Conservation (phyloP, 2,329 filamentous ascomycete species). For the Aspergillus sergii region DNA sequence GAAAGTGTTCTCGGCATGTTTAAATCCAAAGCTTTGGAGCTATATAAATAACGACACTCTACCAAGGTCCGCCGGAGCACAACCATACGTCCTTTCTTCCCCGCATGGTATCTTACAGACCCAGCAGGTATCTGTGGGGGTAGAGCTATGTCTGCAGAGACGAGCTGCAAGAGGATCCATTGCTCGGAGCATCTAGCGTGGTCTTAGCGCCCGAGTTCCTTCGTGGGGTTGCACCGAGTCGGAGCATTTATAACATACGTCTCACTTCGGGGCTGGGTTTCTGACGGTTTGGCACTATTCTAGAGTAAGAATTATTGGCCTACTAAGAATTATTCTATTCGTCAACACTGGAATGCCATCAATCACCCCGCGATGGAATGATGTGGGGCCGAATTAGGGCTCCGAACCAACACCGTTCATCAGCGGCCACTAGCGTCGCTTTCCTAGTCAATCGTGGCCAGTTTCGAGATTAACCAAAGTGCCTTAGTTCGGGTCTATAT, state of each 20-base stretch:
- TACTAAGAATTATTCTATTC: neutral
- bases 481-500: neutral
- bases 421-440: neutral
- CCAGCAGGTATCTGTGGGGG: neutral
- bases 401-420: neutral
- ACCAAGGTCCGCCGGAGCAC: neutral
- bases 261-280: neutral
- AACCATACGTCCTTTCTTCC: neutral
- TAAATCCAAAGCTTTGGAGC: neutral
- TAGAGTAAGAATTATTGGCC: neutral
- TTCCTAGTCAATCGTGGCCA: neutral
- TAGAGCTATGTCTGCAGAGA: neutral
- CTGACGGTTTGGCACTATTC: neutral
- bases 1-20: neutral
- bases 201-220: neutral
- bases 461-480: neutral
- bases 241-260: neutral
- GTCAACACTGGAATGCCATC: neutral
- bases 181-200: neutral
- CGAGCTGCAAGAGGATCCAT: neutral
- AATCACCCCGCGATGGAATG: neutral
- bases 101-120: neutral
- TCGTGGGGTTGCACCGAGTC: neutral
- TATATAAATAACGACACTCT: neutral
- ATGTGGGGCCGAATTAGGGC: neutral